Evolutionary conservation across 208 protist species (phyloP).

Genomic region (Trypanosoma congolense): DNA sequence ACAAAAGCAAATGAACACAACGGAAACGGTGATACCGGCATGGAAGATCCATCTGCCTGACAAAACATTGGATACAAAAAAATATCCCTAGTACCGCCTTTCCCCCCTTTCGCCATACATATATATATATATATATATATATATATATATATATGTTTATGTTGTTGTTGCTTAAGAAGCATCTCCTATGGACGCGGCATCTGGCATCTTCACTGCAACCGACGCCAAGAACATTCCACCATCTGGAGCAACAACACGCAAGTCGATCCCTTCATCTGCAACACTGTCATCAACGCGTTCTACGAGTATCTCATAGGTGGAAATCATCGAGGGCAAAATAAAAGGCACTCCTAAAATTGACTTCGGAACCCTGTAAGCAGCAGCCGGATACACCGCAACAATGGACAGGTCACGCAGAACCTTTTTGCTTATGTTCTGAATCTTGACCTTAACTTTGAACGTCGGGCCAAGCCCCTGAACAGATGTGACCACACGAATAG

Average conservation of each 20-base stretch:
- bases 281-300: slow-evolving; percentile 49
- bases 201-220: slow-evolving; percentile 79
- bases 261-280: slow-evolving; percentile 55
- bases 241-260: slow-evolving; percentile 35
- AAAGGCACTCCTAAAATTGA: slow-evolving; percentile 49
- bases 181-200: slow-evolving; percentile 46
- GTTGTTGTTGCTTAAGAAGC: background rate
- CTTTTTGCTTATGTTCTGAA: slow-evolving; percentile 73
- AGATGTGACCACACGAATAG: slow-evolving; percentile 21
- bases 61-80: too few relatives aligned
- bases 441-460: slow-evolving; percentile 78
- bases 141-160: too few relatives aligned
- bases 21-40: too few relatives aligned
- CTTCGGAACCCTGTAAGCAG: slow-evolving; percentile 55
- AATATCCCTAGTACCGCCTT: too few relatives aligned
- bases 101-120: too few relatives aligned
- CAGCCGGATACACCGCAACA: slow-evolving; percentile 43
- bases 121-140: too few relatives aligned
- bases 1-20: too few relatives aligned
- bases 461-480: slow-evolving; percentile 91
- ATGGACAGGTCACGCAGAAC: slow-evolving; percentile 57
- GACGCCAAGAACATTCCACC: slow-evolving; percentile 39
- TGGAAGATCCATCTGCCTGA: too few relatives aligned
- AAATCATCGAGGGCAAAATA: slow-evolving; percentile 59
- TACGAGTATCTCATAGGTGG: slow-evolving; percentile 57